Evolutionary conservation across 768 basidiomycete species (phyloP), one percentile per base, ranked within the genome.

Genomic region (Cantharellus anzutake): DNA sequence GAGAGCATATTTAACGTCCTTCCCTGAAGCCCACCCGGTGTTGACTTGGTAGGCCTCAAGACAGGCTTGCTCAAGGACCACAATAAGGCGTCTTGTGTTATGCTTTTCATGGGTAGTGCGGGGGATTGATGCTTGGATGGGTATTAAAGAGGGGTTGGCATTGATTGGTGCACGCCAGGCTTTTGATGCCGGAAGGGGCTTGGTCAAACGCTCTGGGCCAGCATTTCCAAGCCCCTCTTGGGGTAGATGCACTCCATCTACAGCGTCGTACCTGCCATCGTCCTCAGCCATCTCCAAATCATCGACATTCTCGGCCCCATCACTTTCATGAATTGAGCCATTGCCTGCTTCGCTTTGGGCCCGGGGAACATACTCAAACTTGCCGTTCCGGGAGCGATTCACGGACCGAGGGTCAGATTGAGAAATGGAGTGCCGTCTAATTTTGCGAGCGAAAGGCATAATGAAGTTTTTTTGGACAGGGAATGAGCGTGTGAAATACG

Each of bases 1-100:
- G 61, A 99, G 73, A 4, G 92, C 92, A 71, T 97, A 98, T 72
- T 97, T 97, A 61, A 88, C 90, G 61, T 94, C 92, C 67, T 71
- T 70, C 39, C 74, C 75, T 3, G 60, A 61, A 5, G 57, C 71
- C 53, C 78, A 78, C 35, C 79, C 76, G 51, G 80, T 76, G 51
- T 82, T 81, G 63, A 96, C 78, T 61, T 86, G 80, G 74, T 98
- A 98, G 2, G 90, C 88, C 74, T 98, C 94, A 58, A 99, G 75
- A 68, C 96, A 99, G 0, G 96, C 94, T 67, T 93, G 85, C 68
- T 89, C 87, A 51, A 99, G 74, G 5, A 99, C 77, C 56, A 99
- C 93, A 63, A 85, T 96, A 16, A 99, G 75, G 57, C 85, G 73
- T 37, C 92, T 67, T 3, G 71, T 73, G 57, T 65, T 67, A 60